Evolutionary conservation across 1,284 basidiomycete genomes (phyloP), one percentile per base, ranked within the genome.

Genomic region (Moniliophthora roreri): DNA sequence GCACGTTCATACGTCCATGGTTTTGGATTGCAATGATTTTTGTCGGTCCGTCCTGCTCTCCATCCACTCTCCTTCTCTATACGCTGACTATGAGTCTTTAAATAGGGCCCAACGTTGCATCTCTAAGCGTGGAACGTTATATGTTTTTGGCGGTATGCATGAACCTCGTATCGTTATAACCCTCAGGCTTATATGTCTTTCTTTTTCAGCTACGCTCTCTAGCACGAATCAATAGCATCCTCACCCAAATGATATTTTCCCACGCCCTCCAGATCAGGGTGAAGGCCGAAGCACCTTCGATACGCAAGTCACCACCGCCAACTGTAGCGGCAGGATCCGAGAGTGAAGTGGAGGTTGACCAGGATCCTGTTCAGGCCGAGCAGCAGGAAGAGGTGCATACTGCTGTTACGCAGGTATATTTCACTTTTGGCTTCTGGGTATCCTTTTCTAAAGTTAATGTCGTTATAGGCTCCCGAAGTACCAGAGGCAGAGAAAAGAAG

Each of bases 201-300:
- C n/a, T n/a, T 10, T 9, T n/a, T 24, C 23, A 46, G 44, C 28
- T 32, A 26, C 44, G 44, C 15, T 4, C 10, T 46, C 24, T 46
- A 3, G n/a, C 44, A 4, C 21, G 28, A 9, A 28, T 46, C 24
- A 18, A 46, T 7, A 46, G 44, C 18, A 32, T 46, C 24, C 49
- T 82, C 41, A 82, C 80, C 0, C 79, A 83, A 60, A 69, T 83
- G 3, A 63, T 84, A 1, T 82, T 84, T 63, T 76, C 81, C 52
- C 82, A 85, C 55, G 70, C 81, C 0, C 69, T 85, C 3, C 73
- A 80, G 15, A 73, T 83, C 21, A 72, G 81, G n/a, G 73, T 83
- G 70, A 74, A 73, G 56, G 64, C 69, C 1, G 70, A 73, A 36
- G 59, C 63, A 18, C 62, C 69, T 32, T 67, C 35, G 23, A 46